phyloP scores from a whole-genome alignment of 2,329 filamentous ascomycete species.

The Dactylellina sp. region DNA sequence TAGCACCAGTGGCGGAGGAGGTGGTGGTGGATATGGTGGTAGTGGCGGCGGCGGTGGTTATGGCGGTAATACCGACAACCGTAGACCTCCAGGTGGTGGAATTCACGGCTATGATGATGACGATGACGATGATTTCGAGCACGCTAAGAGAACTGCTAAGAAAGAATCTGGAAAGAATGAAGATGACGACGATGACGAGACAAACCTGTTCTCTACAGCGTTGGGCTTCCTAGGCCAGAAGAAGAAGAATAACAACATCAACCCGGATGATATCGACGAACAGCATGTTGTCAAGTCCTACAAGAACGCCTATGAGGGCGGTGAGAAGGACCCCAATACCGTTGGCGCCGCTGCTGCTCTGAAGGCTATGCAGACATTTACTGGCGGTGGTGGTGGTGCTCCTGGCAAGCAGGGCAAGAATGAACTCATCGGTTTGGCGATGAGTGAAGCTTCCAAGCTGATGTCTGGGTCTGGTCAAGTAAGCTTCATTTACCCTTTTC shows the following conservation, averaged over 20 bases:
- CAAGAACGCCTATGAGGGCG: slow-evolving; percentile 75
- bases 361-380: slow-evolving; percentile 85
- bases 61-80: slow-evolving; percentile 45
- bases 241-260: slow-evolving; percentile 65
- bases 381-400: slow-evolving; percentile 67
- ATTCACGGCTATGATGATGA: slow-evolving; percentile 61
- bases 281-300: slow-evolving; percentile 78
- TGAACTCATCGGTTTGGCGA: slow-evolving; percentile 84
- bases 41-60: slow-evolving; percentile 11
- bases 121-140: slow-evolving; percentile 64
- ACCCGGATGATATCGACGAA: slow-evolving; percentile 71
- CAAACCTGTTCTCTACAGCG: slow-evolving; percentile 69
- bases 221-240: slow-evolving; percentile 70
- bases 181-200: slow-evolving; percentile 62
- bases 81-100: slow-evolving; percentile 29
- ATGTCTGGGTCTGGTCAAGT: slow-evolving; percentile 74
- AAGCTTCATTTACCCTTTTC: slow-evolving; percentile 60
- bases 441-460: slow-evolving; percentile 86
- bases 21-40: slow-evolving; percentile 2
- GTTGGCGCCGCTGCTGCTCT: slow-evolving; percentile 81
- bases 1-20: slow-evolving; percentile 12
- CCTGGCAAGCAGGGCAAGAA: slow-evolving; percentile 72
- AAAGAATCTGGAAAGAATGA: slow-evolving; percentile 69
- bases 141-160: slow-evolving; percentile 70
- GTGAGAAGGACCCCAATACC: slow-evolving; percentile 67